Evolutionary conservation across 2,329 filamentous ascomycete genomes (phyloP), one percentile per base, ranked within the genome.

Genomic region (Scortechinia acanthostroma): DNA sequence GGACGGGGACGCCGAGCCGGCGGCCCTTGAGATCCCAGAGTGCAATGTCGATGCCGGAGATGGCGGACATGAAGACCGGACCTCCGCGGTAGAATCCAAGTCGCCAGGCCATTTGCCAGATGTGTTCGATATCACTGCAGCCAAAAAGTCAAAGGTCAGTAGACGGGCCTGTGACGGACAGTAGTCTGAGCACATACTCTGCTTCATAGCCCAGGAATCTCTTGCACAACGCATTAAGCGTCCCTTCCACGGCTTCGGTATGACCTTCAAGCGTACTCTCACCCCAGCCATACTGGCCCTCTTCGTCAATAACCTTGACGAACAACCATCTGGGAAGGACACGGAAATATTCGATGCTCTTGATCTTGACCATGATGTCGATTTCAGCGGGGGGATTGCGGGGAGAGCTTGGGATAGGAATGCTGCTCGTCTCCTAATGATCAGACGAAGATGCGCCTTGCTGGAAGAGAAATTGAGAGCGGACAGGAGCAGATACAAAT

Each of bases 101-200:
- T 35, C 86, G 74, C 76, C 81, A 90, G 21, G 77, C 76, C 50
- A 75, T 73, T 58, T 89, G 86, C 87, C 87, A 91, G 47, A 91
- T 83, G 50, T 88, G 81, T 57, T 91, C 86, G 50, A 91, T 90
- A 43, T 88, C 79, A 56, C 82, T 86, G n/a, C n/a, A n/a, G n/a
- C n/a, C n/a, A n/a, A n/a, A n/a, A n/a, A n/a, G n/a, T n/a, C n/a
- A 42, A 22, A 6, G 19, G 21, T 20, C 19, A 22, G 6, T 22
- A 21, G 4, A 3, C 21, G 2, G 14, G 3, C 15, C 17, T 10
- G 2, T 2, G 17, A 22, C 16, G 5, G 43, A 40, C 15, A 43
- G 4, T 22, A 5, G 20, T 45, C 20, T 5, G 6, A 17, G 15
- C 42, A 51, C 67, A 47, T 63, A 86, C 83, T 88, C 80, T 22